Conservation (phyloP, 2,329 filamentous ascomycete genomes). For the Paecilomyces dactylethromorphus region DNA sequence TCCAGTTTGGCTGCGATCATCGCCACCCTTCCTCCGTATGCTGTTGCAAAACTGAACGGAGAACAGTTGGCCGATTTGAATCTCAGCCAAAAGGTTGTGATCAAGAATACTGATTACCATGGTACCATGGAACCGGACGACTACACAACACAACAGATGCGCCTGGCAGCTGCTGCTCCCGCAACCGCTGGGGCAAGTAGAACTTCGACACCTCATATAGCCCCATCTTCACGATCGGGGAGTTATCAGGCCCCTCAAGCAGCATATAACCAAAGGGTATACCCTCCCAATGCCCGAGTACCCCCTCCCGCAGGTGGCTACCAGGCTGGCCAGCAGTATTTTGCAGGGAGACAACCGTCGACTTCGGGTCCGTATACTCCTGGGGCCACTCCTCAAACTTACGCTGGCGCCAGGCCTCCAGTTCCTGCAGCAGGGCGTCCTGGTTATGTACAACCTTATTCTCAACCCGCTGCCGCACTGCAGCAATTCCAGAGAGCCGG, state of each 20-base stretch:
- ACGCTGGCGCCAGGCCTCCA: slow-evolving; percentile 24
- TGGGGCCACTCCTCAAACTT: slow-evolving; percentile 17
- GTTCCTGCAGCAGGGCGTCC: slow-evolving; percentile 31
- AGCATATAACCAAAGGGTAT: slow-evolving; percentile 28
- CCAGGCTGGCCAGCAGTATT: slow-evolving; percentile 23
- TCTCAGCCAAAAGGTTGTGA: slow-evolving; percentile 70
- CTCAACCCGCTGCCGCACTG: slow-evolving; percentile 25
- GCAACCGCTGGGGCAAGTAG: slow-evolving; percentile 20
- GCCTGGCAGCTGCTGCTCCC: slow-evolving; percentile 17
- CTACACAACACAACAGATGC: slow-evolving; percentile 46
- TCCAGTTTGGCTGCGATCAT: slow-evolving; percentile 69
- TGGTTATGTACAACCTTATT: slow-evolving; percentile 27
- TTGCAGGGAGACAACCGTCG: slow-evolving; percentile 23
- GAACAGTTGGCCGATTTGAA: slow-evolving; percentile 77
- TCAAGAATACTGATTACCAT: slow-evolving; percentile 66
- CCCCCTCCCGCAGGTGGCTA: slow-evolving; percentile 20
- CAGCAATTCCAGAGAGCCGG: slow-evolving; percentile 34
- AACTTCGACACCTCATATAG: slow-evolving; percentile 24
- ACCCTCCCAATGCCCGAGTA: slow-evolving; percentile 20
- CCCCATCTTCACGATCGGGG: slow-evolving; percentile 20
- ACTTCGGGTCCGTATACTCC: slow-evolving; percentile 26
- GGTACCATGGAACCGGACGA: slow-evolving; percentile 83
- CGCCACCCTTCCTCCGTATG: slow-evolving; percentile 71
- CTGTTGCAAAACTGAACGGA: slow-evolving; percentile 77
- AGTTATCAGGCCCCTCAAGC: slow-evolving; percentile 22